Percentiles rank a stretch among this genome's conserved stretches.
Conservation (phyloP, 257 asterid species). For the Nicotiana knightiana region DNA sequence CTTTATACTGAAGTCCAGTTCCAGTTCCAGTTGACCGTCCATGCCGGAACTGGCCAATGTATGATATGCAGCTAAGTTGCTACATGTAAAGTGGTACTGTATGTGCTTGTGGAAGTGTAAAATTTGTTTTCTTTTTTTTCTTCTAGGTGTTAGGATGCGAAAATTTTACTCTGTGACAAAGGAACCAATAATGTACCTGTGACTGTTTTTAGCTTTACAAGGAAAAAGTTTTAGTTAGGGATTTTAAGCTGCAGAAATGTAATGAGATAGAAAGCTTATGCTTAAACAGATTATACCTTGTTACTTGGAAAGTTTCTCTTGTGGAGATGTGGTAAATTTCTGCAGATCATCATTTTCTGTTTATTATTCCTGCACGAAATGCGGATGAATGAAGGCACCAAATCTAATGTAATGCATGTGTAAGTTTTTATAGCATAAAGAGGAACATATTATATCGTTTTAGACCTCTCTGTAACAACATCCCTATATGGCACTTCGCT, state of each 20-base stretch:
- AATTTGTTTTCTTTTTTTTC: not conserved
- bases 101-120: conserved; percentile 1
- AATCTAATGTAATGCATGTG: no score
- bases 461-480: no score
- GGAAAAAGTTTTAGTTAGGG: not conserved
- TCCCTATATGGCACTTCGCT: no score
- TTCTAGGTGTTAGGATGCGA: not conserved
- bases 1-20: not conserved
- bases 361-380: no score
- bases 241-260: not conserved
- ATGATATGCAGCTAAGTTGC: not conserved
- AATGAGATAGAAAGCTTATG: not conserved
- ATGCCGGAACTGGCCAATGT: not conserved
- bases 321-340: no score
- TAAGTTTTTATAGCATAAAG: no score
- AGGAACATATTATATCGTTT: no score
- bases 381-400: no score
- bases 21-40: not conserved
- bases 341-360: no score
- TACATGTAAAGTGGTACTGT: not conserved
- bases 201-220: not conserved
- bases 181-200: not conserved
- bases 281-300: not conserved
- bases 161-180: not conserved
- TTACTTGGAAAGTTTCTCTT: not conserved